Base-by-base conservation (phyloP, 768 basidiomycete species). In the Suillus variegatus region DNA sequence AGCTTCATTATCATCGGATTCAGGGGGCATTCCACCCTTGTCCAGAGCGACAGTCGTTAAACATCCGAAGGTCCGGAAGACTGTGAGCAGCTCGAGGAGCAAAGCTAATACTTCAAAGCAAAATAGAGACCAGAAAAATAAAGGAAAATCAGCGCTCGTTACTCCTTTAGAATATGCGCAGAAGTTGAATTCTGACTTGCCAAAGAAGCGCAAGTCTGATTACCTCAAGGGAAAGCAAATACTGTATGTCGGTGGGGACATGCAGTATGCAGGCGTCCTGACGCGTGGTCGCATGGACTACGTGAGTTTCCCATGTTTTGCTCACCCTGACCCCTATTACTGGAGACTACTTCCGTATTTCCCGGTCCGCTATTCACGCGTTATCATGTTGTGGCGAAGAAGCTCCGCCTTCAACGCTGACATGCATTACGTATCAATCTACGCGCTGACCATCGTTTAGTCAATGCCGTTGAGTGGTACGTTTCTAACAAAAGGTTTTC, bases 221-320 rank as follows among this genome's bases (percentile, higher is more conserved):
- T 84, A 83, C 69, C 78, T 91, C 25, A 76, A 77, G 55, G 87
- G 86, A 28, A 85, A 82, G 70, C 78, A 75, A 56, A 84, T 91
- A 40, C 86, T 85, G 70, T 90, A 87, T 69, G 75, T 79, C 43
- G 87, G 87, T 36, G 85, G 82, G 7, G 90, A 92, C 73, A 80
- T 83, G 80, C 78, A 72, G 32, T 81, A 78, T 64, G 88, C 88
- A 2, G 79, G 82, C 32, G 76, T 79, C 44, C 72, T 72, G 54
- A 91, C 88, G 4, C 82, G 82, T 54, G 80, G 79, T 18, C 81
- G 84, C 66, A 89, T 91, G 87, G 80, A 86, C 16, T 74, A 86
- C 44, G 90, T 91, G 77, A 70, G 88, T 79, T n/a, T 43, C 38
- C 38, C n/a, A 60, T 32, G 8, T 60, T 49, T 62, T 43, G 22